phyloP scores from a whole-genome alignment of 1,139 yeast genomes.

The Diutina rugosa region DNA sequence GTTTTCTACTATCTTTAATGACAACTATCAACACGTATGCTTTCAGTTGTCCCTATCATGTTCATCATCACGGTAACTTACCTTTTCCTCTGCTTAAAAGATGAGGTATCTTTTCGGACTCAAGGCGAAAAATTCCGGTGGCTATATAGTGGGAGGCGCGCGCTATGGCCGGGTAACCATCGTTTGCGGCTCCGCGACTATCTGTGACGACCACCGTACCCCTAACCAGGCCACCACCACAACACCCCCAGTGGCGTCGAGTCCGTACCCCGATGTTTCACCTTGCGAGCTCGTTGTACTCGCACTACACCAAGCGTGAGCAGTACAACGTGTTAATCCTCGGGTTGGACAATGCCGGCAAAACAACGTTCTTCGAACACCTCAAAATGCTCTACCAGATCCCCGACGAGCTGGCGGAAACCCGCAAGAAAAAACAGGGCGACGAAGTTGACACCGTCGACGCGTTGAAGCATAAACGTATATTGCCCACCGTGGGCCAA shows the following conservation, averaged over 20 bases:
- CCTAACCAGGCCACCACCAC: neutral
- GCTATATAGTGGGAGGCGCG: neutral
- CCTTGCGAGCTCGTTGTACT: slow-evolving; percentile 31
- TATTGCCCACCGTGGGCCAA: slow-evolving; percentile 35
- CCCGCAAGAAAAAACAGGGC: slow-evolving; percentile 4
- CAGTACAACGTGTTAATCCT: slow-evolving; percentile 55
- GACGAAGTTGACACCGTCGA: slow-evolving; percentile 6
- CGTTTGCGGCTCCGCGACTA: neutral
- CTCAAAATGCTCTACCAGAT: slow-evolving; percentile 25
- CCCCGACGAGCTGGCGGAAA: slow-evolving; percentile 11
- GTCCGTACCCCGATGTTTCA: slow-evolving; percentile 21
- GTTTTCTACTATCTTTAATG: slow-evolving; percentile 1
- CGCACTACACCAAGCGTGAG: slow-evolving; percentile 35
- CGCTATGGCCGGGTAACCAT: neutral
- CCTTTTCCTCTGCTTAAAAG: neutral
- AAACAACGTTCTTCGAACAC: slow-evolving; percentile 62
- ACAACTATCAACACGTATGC: slow-evolving; percentile 1
- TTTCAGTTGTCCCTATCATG: slow-evolving; percentile 3
- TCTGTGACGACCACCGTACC: neutral
- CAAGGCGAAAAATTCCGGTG: neutral
- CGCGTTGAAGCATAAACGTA: slow-evolving; percentile 24
- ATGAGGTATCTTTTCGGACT: neutral
- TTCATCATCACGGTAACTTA: slow-evolving; percentile 2
- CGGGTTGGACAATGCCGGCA: slow-evolving; percentile 94
- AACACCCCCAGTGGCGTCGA: neutral